Conservation (phyloP, 1,284 basidiomycete species). For the Rhizoctonia solani region DNA sequence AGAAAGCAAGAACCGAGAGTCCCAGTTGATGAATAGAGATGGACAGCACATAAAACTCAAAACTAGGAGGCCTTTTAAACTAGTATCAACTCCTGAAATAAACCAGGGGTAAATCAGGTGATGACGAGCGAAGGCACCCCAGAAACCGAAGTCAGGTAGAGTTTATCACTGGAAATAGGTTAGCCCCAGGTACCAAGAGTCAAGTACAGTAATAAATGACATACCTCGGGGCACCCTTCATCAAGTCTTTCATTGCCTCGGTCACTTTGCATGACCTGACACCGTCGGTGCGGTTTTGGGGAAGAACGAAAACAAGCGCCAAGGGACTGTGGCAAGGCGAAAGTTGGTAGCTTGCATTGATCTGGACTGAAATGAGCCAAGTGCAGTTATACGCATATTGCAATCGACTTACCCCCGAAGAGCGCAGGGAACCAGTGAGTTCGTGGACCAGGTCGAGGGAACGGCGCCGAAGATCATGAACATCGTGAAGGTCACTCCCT, state of each 20-base stretch:
- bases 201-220: conserved; percentile 36
- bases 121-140: conserved; percentile 61
- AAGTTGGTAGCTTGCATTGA: conserved; percentile 39
- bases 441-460: conserved; percentile 68
- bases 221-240: conserved; percentile 54
- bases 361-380: conserved; percentile 17
- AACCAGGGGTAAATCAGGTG: conserved; percentile 47
- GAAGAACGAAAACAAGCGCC: conserved; percentile 37
- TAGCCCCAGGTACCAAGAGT: conserved; percentile 2
- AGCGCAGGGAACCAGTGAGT: conserved; percentile 60
- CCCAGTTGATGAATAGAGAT: neutral
- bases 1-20: neutral
- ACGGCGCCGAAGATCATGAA: conserved; percentile 64
- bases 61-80: too few species aligned
- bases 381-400: conserved; percentile 13
- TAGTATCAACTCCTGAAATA: too few species aligned
- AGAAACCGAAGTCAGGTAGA: conserved; percentile 55
- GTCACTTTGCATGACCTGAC: conserved; percentile 40
- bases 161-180: conserved; percentile 28
- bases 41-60: neutral
- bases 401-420: conserved; percentile 57
- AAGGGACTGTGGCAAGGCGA: conserved; percentile 38
- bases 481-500: conserved; percentile 57
- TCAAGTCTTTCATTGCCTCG: conserved; percentile 47
- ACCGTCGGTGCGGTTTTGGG: conserved; percentile 45